Percentiles rank a stretch among this genome's conserved stretches.
Conservation (phyloP, 352 stramenopile genomes). For the Hyaloperonospora brassicae region DNA sequence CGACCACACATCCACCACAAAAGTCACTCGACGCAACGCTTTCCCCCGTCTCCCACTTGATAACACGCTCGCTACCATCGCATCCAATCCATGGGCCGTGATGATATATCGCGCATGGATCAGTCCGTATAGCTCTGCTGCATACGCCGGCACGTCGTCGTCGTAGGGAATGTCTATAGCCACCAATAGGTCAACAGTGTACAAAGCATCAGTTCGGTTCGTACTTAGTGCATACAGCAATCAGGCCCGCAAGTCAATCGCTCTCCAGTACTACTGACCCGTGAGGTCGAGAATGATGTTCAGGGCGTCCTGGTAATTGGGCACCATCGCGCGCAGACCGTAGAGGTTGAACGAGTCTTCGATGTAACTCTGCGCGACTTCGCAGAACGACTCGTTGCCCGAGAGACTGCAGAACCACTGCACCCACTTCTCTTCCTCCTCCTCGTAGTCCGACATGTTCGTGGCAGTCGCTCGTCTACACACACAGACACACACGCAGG, state of each 20-base stretch:
- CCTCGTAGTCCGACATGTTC: conserved; percentile 84
- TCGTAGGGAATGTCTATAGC: conserved; percentile 81
- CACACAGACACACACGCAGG: background rate
- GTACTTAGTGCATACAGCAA: background rate
- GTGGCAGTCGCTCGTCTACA: conserved; percentile 5
- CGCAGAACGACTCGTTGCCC: conserved; percentile 89
- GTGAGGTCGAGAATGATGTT: conserved; percentile 91
- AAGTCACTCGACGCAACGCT: background rate
- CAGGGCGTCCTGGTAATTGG: conserved; percentile 86
- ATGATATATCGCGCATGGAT: conserved; percentile 89
- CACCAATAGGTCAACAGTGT: background rate
- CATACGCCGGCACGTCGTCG: conserved; percentile 79
- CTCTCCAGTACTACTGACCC: conserved; percentile 23
- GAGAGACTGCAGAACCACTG: conserved; percentile 90
- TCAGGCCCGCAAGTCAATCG: background rate
- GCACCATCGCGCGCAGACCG: conserved; percentile 80
- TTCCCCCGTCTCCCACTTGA: background rate
- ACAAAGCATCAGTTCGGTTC: background rate
- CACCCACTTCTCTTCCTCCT: conserved; percentile 90
- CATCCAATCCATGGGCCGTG: conserved; percentile 78
- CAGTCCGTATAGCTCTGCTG: conserved; percentile 84
- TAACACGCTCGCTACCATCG: conserved; percentile 46
- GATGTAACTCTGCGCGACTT: conserved; percentile 89
- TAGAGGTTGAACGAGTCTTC: conserved; percentile 93
- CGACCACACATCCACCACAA: background rate